These are phyloP conservation scores for Fusarium buxicola DNA, from an alignment of 2,329 filamentous ascomycete species.

Conservation along the genomic window DNA sequence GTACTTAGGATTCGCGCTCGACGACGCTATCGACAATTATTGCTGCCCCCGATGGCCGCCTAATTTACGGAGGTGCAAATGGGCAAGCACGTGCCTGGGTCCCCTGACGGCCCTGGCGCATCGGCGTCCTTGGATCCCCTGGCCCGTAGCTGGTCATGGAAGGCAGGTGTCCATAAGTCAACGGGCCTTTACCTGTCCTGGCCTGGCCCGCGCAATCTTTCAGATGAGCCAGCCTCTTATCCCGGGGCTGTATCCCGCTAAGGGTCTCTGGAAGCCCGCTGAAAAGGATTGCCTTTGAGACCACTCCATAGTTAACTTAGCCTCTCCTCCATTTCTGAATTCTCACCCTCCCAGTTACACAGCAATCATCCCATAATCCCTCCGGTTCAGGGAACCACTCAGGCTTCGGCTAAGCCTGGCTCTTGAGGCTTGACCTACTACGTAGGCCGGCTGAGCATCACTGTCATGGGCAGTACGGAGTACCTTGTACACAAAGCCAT, in stretches of 20 bases:
- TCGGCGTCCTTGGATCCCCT: neutral
- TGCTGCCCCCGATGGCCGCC: conserved; percentile 23
- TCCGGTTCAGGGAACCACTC: conserved; percentile 16
- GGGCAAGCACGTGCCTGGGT: conserved; percentile 11
- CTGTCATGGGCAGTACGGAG: conserved; percentile 9
- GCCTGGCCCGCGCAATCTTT: conserved; percentile 28
- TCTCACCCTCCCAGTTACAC: conserved; percentile 18
- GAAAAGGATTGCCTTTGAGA: conserved; percentile 10
- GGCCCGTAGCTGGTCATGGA: conserved; percentile 17
- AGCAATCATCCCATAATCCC: conserved; percentile 17
- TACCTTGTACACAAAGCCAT: neutral
- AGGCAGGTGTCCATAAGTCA: conserved; percentile 22
- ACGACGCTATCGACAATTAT: conserved; percentile 9
- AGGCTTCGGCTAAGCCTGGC: conserved; percentile 15
- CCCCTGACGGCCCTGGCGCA: conserved; percentile 24
- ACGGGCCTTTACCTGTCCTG: conserved; percentile 31
- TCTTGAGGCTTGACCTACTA: conserved; percentile 20
- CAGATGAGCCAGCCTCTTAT: conserved; percentile 25
- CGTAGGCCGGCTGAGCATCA: conserved; percentile 39
- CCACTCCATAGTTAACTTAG: neutral
- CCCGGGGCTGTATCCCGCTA: conserved; percentile 20
- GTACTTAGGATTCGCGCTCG: conserved; percentile 1
- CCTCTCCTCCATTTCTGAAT: conserved; percentile 1
- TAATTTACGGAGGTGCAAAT: conserved; percentile 24
- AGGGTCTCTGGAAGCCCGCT: conserved; percentile 8